Evolutionary conservation across 257 asterid genomes (phyloP), one percentile per base, ranked within the genome.

Genomic region (Henckelia pumila): DNA sequence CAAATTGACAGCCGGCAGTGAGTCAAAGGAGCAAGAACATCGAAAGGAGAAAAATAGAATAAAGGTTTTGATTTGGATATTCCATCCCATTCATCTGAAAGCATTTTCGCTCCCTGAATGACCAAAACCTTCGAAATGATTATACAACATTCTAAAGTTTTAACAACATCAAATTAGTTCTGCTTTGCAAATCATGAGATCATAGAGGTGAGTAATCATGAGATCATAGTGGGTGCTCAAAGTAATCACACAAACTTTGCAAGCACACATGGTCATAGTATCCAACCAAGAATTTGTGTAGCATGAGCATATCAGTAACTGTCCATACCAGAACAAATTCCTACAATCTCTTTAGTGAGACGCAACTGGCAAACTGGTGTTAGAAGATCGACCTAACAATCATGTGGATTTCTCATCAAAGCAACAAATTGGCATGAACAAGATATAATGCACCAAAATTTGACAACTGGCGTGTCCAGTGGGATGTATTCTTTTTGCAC

Each of bases 71-170:
- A 35, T 23, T 23, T 20, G 55, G 13, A 21, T 8, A 19, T 4
- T 37, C 7, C n/a, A 62, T 20, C 20, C 67, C 28, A 13, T 53
- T 35, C 29, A 14, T 8, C 10, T 24, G 4, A 32, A 66, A 19
- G 62, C 17, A 47, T 60, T 17, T 52, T 49, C n/a, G 22, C 24
- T 65, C 30, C 52, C 74, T 50, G 13, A 8, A 65, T 40, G 25
- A 64, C 44, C 13, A 56, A 8, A 17, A 59, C 63, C 63, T 59
- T 56, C 37, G 28, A 63, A 44, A 57, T 32, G 47, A 68, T 35
- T 44, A 50, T 32, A 58, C 40, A 2, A n/a, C 28, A 6, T 47
- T 22, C 26, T 65, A 23, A 6, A 3, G 26, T n/a, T 65, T 49
- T 44, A 0, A 44, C 4, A 28, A 49, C 22, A 64, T 40, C 47